Evolutionary conservation across 768 basidiomycete genomes (phyloP).

Genomic region (Xanthoconium stramineum): DNA sequence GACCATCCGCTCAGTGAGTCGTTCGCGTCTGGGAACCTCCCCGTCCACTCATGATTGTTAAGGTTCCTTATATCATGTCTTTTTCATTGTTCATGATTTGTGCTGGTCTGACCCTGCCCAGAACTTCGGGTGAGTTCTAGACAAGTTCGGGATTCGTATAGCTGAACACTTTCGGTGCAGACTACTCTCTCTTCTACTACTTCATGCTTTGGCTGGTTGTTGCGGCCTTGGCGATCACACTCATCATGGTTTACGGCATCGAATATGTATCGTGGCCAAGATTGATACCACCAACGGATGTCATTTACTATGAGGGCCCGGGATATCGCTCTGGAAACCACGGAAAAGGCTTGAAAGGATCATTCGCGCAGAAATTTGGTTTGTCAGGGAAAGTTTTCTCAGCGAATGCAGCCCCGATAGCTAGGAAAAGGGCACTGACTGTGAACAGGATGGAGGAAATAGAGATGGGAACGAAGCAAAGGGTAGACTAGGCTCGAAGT

Average conservation of each 20-base stretch:
- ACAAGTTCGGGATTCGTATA: not conserved
- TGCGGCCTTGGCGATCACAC: slow-evolving; percentile 56
- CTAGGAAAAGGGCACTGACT: slow-evolving; percentile 35
- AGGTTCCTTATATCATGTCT: slow-evolving; percentile 83
- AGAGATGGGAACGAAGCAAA: slow-evolving; percentile 80
- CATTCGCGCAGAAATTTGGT: slow-evolving; percentile 32
- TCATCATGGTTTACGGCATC: slow-evolving; percentile 83
- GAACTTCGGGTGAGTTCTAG: slow-evolving; percentile 69
- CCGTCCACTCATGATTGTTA: slow-evolving; percentile 5
- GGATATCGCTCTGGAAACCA: slow-evolving; percentile 76
- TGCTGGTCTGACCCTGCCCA: slow-evolving; percentile 81
- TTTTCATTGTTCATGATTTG: slow-evolving; percentile 88
- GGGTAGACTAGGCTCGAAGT: slow-evolving; percentile 51
- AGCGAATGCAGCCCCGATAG: slow-evolving; percentile 35
- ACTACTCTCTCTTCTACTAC: slow-evolving; percentile 83
- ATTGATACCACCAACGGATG: slow-evolving; percentile 71
- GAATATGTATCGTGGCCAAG: slow-evolving; percentile 96
- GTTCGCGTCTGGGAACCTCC: not conserved
- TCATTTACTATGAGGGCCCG: slow-evolving; percentile 85
- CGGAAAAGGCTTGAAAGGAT: slow-evolving; percentile 66
- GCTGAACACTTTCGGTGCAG: slow-evolving; percentile 37
- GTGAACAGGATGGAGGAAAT: slow-evolving; percentile 58
- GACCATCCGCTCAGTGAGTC: slow-evolving; percentile 74
- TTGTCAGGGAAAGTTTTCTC: slow-evolving; percentile 37
- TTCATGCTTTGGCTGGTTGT: slow-evolving; percentile 77